A percentile compares a stretch with the other conserved stretches of the same genome.
phyloP scores from a whole-genome alignment of 2,329 filamentous ascomycete genomes.

The Leptographium galeiforme region DNA sequence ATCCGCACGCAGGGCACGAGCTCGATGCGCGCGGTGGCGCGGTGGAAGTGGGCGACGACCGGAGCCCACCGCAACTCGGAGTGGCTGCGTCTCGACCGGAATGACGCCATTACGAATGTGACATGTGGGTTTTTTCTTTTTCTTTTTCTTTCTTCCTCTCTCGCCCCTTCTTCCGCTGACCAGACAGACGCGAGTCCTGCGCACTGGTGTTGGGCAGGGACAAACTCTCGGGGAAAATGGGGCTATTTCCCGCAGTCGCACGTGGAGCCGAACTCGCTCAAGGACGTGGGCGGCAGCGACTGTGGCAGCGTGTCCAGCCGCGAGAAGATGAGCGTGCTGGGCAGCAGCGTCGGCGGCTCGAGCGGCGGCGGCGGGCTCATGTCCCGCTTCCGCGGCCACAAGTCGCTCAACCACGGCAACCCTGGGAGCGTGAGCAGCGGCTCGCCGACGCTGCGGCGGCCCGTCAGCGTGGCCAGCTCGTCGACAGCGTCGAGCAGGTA shows the following conservation, averaged over 20 bases:
- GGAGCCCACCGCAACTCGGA: conserved; percentile 21
- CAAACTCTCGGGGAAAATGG: conserved; percentile 36
- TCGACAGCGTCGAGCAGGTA: conserved; percentile 9
- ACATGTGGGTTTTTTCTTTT: conserved; percentile 29
- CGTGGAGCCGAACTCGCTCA: conserved; percentile 31
- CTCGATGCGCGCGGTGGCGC: conserved; percentile 30
- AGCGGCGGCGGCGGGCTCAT: conserved; percentile 5
- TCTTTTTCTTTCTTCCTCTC: conserved; percentile 1
- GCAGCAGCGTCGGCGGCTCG: not conserved
- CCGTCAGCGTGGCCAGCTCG: conserved; percentile 8
- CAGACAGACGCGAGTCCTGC: conserved; percentile 28
- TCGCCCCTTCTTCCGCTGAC: not conserved
- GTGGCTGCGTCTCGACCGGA: conserved; percentile 50
- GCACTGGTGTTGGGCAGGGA: conserved; percentile 45
- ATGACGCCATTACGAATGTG: conserved; percentile 53
- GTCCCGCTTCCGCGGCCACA: conserved; percentile 7
- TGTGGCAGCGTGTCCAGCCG: not conserved
- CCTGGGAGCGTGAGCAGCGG: not conserved
- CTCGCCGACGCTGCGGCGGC: conserved; percentile 2
- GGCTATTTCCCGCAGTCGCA: conserved; percentile 40
- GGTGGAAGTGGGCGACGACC: conserved; percentile 35
- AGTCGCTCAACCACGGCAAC: not conserved
- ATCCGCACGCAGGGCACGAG: conserved; percentile 31
- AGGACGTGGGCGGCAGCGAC: conserved; percentile 16
- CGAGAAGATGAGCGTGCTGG: not conserved